These are phyloP conservation scores for Diaporthe vexans DNA, from an alignment of 2,329 filamentous ascomycete species.

Conservation along the genomic window DNA sequence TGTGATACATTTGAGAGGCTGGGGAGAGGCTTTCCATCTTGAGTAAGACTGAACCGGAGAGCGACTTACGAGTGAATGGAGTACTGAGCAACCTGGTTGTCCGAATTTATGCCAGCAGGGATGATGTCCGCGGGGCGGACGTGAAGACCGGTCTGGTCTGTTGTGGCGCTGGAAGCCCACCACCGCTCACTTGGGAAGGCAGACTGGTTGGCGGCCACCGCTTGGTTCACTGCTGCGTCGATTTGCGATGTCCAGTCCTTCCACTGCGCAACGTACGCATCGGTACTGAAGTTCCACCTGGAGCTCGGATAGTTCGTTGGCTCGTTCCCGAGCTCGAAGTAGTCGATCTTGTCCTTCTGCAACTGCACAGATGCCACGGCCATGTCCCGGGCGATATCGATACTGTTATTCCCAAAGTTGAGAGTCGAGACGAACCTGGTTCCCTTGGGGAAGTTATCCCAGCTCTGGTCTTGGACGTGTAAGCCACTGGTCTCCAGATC, in stretches of 20 bases:
- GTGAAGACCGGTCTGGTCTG: constrained; percentile 17
- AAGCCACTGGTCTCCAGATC: not conserved
- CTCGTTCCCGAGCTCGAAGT: constrained; percentile 32
- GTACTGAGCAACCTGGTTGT: constrained; percentile 24
- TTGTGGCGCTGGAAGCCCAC: constrained; percentile 11
- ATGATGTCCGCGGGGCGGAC: constrained; percentile 21
- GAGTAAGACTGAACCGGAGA: no score
- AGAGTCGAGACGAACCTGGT: constrained; percentile 15
- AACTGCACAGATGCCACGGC: constrained; percentile 19
- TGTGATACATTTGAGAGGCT: no score
- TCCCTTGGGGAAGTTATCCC: constrained; percentile 28
- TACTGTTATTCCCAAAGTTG: constrained; percentile 23
- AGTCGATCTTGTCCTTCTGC: constrained; percentile 29
- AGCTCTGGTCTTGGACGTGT: constrained; percentile 8
- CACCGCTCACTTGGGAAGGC: constrained; percentile 17
- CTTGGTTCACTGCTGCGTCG: constrained; percentile 11
- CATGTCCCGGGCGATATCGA: constrained; percentile 10
- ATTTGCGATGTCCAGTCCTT: constrained; percentile 17
- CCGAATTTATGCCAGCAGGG: constrained; percentile 21
- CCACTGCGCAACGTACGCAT: constrained; percentile 21
- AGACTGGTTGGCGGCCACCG: constrained; percentile 6
- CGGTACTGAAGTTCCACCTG: constrained; percentile 18
- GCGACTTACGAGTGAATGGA: constrained; percentile 1
- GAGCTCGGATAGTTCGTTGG: constrained; percentile 24
- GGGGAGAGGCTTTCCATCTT: not conserved